Conservation (phyloP, 2,329 filamentous ascomycete genomes). For the Colletotrichum shisoi region DNA sequence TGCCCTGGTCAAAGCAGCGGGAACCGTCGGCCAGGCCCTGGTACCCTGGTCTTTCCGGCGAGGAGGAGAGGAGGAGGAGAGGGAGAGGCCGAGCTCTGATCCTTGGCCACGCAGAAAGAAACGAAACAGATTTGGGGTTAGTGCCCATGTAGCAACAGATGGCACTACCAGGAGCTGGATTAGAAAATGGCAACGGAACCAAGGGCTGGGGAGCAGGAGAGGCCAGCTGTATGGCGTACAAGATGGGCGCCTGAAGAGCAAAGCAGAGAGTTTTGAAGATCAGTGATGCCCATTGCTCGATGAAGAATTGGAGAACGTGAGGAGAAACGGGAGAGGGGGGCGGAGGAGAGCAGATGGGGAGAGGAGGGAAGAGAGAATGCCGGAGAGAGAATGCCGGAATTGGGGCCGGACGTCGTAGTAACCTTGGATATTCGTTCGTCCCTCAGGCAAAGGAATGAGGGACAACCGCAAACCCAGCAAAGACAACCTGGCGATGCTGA, state of each 20-base stretch:
- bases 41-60: conserved; percentile 21
- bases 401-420: background rate
- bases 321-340: background rate
- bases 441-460: background rate
- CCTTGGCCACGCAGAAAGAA: conserved; percentile 24
- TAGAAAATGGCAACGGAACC: background rate
- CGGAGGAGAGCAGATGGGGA: conserved; percentile 12
- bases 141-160: conserved; percentile 11
- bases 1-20: conserved; percentile 26
- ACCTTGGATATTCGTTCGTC: background rate
- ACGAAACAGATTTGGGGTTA: conserved; percentile 32
- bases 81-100: conserved; percentile 17
- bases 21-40: conserved; percentile 21
- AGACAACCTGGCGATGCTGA: no score
- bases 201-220: background rate
- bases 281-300: background rate
- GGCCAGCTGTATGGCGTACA: conserved; percentile 2
- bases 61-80: background rate
- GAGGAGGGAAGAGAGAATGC: background rate
- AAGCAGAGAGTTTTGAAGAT: background rate
- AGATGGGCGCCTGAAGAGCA: conserved; percentile 1
- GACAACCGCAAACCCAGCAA: background rate
- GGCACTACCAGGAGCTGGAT: conserved; percentile 10
- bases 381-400: background rate
- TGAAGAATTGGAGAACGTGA: background rate